Conservation (phyloP, 1,284 basidiomycete species). For the Ceratorhiza oryzae-sativae region DNA sequence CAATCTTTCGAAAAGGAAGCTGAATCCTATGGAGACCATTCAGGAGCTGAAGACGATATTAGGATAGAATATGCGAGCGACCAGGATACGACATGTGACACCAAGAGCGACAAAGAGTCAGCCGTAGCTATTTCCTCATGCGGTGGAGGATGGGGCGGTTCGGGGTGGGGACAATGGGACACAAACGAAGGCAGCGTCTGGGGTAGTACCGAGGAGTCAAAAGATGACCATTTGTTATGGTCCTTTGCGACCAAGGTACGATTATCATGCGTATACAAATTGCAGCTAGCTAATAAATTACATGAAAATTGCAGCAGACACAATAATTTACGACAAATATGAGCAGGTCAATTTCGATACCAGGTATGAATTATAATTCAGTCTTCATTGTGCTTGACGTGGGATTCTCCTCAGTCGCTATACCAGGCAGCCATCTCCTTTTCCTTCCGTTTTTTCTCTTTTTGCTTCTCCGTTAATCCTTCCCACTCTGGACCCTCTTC, state of each 20-base stretch:
- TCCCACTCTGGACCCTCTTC: conserved; percentile 37
- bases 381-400: neutral
- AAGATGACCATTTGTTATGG: neutral
- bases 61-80: conserved; percentile 17
- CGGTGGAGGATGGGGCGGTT: neutral
- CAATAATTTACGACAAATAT: conserved; percentile 23
- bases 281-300: conserved; percentile 22
- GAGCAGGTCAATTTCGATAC: neutral
- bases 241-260: neutral
- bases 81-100: neutral
- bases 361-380: neutral
- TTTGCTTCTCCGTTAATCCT: conserved; percentile 36
- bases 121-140: neutral
- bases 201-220: conserved; percentile 2
- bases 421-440: conserved; percentile 37
- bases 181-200: neutral
- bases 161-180: conserved; percentile 12
- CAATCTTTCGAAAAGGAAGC: neutral
- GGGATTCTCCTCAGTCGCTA: conserved; percentile 2
- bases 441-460: conserved; percentile 35
- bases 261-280: neutral
- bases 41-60: neutral
- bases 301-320: conserved; percentile 10
- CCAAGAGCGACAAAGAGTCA: neutral
- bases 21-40: neutral